Evolutionary conservation across 2,329 filamentous ascomycete genomes (phyloP), one percentile per base, ranked within the genome.

Genomic region (Aspergillus proliferans): DNA sequence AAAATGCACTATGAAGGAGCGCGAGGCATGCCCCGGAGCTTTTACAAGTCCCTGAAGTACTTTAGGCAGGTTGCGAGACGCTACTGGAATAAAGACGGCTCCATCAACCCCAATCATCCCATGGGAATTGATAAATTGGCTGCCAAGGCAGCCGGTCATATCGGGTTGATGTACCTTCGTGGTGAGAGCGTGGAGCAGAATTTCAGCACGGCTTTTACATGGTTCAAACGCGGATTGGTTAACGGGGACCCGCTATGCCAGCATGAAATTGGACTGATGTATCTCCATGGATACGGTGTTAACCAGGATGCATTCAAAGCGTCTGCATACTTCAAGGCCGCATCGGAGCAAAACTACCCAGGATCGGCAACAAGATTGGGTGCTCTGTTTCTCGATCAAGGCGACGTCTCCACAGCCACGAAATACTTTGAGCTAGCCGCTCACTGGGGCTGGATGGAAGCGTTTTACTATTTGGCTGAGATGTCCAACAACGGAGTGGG

Each of bases 401-500:
- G 89, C 15, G 89, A 95, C 58, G 73, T 93, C n/a, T 73, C 79
- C 4, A 84, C 85, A 0, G 91, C 91, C 2, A 86, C 84, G 51
- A 84, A 86, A 57, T 95, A 94, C 66, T 95, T 96, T 59, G 90
- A 95, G 62, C 77, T 92, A 43, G 91, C 91, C 4, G 86, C 86
- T 38, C 78, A 88, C 21, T 89, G 89, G 64, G 85, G 85, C 12
- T 87, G 90, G 62, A 86, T 95, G 53, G 90, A 95, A 68, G 87
- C 90, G 0, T 88, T 88, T 64, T 96, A 95, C 71, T 95, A 95
- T 66, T 81, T 96, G 3, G 91, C 88, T 2, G 91, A 96, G 69
- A 83, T 95, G 74, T 85, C 84, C 21, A 82, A 91, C 58, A 81
- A 88, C 53, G 90, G 88, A 0, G 80, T 94, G 26, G 89, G 88